Conservation (phyloP, 176 grass and related monocot species). For the Carex myosuroides region DNA sequence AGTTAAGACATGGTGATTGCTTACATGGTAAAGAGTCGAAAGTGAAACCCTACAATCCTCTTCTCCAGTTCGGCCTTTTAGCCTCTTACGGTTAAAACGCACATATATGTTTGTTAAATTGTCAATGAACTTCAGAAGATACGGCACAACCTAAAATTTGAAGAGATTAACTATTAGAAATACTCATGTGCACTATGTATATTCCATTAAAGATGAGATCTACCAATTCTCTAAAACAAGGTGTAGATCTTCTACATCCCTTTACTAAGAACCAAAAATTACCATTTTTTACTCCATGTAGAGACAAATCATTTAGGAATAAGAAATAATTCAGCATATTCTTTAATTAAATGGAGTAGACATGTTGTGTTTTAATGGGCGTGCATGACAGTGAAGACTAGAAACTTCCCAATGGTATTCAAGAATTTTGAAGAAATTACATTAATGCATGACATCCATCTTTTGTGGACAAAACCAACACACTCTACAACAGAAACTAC, state of each 20-base stretch:
- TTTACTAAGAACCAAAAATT: not conserved
- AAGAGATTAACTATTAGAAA: constrained; percentile 5
- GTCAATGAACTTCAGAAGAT: constrained; percentile 92
- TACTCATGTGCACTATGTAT: constrained; percentile 9
- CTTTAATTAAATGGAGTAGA: constrained; percentile 16
- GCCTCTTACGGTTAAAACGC: constrained; percentile 86
- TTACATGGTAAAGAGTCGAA: constrained; percentile 89
- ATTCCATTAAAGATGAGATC: not conserved
- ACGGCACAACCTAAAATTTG: constrained; percentile 76
- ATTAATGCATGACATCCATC: no score
- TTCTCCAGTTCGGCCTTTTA: constrained; percentile 97
- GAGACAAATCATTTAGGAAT: not conserved
- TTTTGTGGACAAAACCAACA: no score
- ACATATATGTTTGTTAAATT: constrained; percentile 99
- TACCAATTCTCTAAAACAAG: not conserved
- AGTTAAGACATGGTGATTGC: constrained; percentile 8
- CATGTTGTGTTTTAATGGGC: not conserved
- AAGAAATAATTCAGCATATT: constrained; percentile 1
- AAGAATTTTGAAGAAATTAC: no score
- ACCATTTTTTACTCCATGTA: not conserved
- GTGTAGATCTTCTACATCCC: not conserved
- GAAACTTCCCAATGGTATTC: no score
- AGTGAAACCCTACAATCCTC: constrained; percentile 90
- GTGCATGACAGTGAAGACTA: no score
- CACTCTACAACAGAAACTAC: no score